A percentile compares a stretch with the other conserved stretches of the same genome.
phyloP scores from a whole-genome alignment of 768 basidiomycete species.

The Neoboletus subvelutipes region DNA sequence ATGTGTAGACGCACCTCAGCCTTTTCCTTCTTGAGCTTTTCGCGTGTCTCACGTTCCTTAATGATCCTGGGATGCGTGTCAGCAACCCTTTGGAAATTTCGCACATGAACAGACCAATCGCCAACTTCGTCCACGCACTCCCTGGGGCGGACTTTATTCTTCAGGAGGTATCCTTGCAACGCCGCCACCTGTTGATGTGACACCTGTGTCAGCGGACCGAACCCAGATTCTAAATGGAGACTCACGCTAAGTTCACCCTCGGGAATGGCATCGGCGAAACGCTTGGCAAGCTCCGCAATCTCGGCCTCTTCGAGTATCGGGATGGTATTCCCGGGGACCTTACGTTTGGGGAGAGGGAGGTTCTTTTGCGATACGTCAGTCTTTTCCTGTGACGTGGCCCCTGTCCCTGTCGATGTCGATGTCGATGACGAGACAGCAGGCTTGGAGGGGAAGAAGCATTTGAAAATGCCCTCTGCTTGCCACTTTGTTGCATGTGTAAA shows the following conservation, averaged over 20 bases:
- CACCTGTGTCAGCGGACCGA: background rate
- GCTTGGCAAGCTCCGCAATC: slow-evolving; percentile 74
- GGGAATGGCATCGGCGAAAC: slow-evolving; percentile 79
- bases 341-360: slow-evolving; percentile 66
- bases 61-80: slow-evolving; percentile 43
- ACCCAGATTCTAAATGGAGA: slow-evolving; percentile 11
- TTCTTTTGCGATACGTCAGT: slow-evolving; percentile 63
- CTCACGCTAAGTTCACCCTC: slow-evolving; percentile 85
- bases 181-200: slow-evolving; percentile 65
- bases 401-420: no score
- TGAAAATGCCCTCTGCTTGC: slow-evolving; percentile 93
- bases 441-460: slow-evolving; percentile 86
- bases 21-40: slow-evolving; percentile 81
- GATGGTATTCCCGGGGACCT: slow-evolving; percentile 52
- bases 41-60: slow-evolving; percentile 80
- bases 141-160: slow-evolving; percentile 87
- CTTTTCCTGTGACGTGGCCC: slow-evolving; percentile 14
- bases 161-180: slow-evolving; percentile 82
- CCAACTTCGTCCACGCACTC: slow-evolving; percentile 80
- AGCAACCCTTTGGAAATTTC: slow-evolving; percentile 2
- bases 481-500: slow-evolving; percentile 89
- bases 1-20: slow-evolving; percentile 43
- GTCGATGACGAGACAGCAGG: slow-evolving; percentile 15
- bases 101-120: slow-evolving; percentile 53
- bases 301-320: slow-evolving; percentile 75